These are phyloP conservation scores for Myrmaecium sp. DNA, from an alignment of 2,329 filamentous ascomycete species.

Conservation along the genomic window DNA sequence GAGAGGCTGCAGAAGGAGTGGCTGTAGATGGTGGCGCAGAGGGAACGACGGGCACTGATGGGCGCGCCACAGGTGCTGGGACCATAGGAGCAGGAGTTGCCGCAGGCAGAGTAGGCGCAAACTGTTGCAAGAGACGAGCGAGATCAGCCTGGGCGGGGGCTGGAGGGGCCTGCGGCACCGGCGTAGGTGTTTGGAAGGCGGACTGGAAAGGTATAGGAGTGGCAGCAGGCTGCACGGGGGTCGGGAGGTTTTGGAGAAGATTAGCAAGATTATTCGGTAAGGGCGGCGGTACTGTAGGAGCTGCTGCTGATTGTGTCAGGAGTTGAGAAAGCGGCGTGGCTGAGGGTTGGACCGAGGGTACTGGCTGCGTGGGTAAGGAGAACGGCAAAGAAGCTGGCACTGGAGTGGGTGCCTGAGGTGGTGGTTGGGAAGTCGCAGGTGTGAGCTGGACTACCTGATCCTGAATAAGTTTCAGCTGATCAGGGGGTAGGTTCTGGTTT, in stretches of 20 bases:
- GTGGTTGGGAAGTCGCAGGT: constrained; percentile 7
- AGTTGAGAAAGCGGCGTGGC: constrained; percentile 14
- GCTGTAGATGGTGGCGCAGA: constrained; percentile 2
- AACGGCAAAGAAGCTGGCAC: constrained; percentile 13
- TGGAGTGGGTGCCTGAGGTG: constrained; percentile 14
- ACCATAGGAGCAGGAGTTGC: neutral
- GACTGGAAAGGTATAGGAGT: neutral
- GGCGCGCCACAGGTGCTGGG: neutral
- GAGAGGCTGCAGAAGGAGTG: constrained; percentile 1
- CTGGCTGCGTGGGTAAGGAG: constrained; percentile 8
- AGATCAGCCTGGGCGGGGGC: constrained; percentile 1
- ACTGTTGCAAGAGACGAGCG: constrained; percentile 3
- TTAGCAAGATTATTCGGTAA: constrained; percentile 4
- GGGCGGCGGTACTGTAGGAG: constrained; percentile 9
- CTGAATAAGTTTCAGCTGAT: constrained; percentile 71
- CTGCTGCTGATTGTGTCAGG: constrained; percentile 14
- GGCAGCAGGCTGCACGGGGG: constrained; percentile 2
- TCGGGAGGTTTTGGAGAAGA: constrained; percentile 3
- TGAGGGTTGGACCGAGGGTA: constrained; percentile 6
- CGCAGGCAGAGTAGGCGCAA: constrained; percentile 3
- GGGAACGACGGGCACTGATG: neutral
- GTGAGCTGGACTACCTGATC: constrained; percentile 66
- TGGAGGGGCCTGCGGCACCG: constrained; percentile 3
- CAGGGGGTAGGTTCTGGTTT: constrained; percentile 58
- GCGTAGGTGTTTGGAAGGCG: constrained; percentile 1